Evolutionary conservation across 1,284 basidiomycete genomes (phyloP).

Genomic region (Abortiporus biennis): DNA sequence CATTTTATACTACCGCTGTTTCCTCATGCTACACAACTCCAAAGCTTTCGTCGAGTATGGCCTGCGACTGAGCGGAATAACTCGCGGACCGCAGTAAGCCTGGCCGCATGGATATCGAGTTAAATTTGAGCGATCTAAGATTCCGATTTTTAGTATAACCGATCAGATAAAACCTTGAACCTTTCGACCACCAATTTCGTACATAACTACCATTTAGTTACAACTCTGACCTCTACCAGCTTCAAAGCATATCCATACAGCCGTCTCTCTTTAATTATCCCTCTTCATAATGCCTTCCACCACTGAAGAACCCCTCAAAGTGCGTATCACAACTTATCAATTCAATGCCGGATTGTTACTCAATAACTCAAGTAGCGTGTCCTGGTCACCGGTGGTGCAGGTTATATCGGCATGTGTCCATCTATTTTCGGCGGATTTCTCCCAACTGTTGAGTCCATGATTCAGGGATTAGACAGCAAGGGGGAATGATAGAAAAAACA

Average conservation of each 20-base stretch:
- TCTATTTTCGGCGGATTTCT: no score
- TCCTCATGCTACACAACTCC: no score
- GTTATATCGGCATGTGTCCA: constrained; percentile 71
- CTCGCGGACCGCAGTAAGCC: no score
- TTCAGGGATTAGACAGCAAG: no score
- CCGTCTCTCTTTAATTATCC: background rate
- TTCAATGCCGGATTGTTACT: background rate
- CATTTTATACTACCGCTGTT: no score
- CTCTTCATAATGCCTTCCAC: background rate
- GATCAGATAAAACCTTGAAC: background rate
- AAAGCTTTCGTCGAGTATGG: no score
- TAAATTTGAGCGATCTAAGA: no score
- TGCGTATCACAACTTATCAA: constrained; percentile 1
- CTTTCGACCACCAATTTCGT: background rate
- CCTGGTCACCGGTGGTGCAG: constrained; percentile 78
- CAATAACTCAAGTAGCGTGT: constrained; percentile 44
- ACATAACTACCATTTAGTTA: background rate
- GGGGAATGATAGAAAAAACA: no score
- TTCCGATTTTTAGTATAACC: background rate
- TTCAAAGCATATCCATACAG: no score
- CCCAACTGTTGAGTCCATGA: no score
- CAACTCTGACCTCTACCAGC: background rate
- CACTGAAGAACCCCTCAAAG: constrained; percentile 4
- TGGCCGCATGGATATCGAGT: no score
- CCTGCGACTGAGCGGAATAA: no score